These are phyloP conservation scores for Drechmeria coniospora DNA, from an alignment of 2,329 filamentous ascomycete species.

Conservation along the genomic window DNA sequence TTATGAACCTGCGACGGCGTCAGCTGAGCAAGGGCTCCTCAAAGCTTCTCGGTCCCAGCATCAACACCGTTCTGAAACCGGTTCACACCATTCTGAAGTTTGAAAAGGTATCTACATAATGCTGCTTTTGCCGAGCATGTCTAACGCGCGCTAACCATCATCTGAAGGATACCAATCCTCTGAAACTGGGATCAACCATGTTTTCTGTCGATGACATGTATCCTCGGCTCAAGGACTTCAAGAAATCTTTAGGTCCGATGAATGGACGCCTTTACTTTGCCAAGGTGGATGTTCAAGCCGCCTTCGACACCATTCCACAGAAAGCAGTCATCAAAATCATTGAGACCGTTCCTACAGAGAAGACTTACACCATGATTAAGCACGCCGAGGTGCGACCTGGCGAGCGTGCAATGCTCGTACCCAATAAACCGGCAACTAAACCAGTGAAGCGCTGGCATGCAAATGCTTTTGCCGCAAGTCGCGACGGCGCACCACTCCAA, in stretches of 20 bases:
- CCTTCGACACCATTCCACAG: conserved; percentile 93
- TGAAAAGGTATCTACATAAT: conserved; percentile 44
- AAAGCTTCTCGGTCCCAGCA: conserved; percentile 36
- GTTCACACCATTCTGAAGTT: conserved; percentile 63
- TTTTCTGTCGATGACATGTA: conserved; percentile 75
- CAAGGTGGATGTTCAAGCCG: conserved; percentile 81
- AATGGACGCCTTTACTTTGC: conserved; percentile 56
- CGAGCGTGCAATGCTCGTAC: conserved; percentile 12
- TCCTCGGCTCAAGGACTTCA: conserved; percentile 54
- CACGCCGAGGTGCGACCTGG: conserved; percentile 55
- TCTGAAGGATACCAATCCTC: conserved; percentile 32
- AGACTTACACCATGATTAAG: conserved; percentile 54
- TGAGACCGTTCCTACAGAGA: conserved; percentile 35
- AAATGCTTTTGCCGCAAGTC: conserved; percentile 28
- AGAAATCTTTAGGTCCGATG: conserved; percentile 25
- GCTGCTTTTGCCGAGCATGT: neutral
- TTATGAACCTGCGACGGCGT: conserved; percentile 69
- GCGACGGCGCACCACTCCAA: conserved; percentile 27
- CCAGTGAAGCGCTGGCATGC: conserved; percentile 35
- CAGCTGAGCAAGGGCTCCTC: conserved; percentile 42
- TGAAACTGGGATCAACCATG: conserved; percentile 59
- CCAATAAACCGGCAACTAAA: conserved; percentile 15
- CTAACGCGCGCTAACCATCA: neutral
- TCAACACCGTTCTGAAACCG: conserved; percentile 45
- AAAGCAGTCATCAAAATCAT: conserved; percentile 54